Conservation (phyloP, 2,329 filamentous ascomycete genomes). For the Trematosphaeria pertusa region DNA sequence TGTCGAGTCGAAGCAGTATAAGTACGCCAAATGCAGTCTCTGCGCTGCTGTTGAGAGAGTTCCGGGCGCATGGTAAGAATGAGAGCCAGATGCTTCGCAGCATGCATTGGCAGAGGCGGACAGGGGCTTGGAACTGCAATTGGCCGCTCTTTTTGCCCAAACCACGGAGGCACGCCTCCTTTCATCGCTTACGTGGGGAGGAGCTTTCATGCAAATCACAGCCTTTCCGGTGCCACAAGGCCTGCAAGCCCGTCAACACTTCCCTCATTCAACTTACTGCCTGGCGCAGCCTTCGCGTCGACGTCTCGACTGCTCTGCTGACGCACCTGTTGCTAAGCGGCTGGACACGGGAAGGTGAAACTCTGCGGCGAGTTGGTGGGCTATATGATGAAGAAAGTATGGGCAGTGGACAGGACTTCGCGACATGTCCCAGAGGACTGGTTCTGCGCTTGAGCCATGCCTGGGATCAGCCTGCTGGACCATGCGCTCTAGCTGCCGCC, state of each 20-base stretch:
- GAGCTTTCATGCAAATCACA: slow-evolving; percentile 25
- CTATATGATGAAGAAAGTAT: not conserved
- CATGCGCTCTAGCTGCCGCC: slow-evolving; percentile 29
- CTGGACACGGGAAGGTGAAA: not conserved
- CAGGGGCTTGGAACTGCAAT: no score
- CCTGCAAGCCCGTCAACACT: slow-evolving; percentile 18
- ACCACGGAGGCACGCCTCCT: slow-evolving; percentile 12
- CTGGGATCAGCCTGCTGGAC: slow-evolving; percentile 19
- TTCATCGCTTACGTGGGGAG: slow-evolving; percentile 24
- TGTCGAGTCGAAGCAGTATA: not conserved
- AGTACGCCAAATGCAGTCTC: not conserved
- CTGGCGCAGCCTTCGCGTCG: not conserved
- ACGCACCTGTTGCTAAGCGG: not conserved
- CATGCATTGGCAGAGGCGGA: slow-evolving; percentile 1
- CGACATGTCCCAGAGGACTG: slow-evolving; percentile 20
- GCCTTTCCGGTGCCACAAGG: slow-evolving; percentile 13
- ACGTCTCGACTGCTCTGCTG: no score
- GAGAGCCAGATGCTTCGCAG: slow-evolving; percentile 4
- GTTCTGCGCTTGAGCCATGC: slow-evolving; percentile 21
- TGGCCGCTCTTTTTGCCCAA: slow-evolving; percentile 13
- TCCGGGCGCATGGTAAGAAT: slow-evolving; percentile 3
- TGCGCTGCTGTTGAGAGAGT: not conserved
- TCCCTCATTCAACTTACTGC: slow-evolving; percentile 1
- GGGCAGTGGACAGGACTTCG: slow-evolving; percentile 6
- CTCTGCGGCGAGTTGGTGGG: no score